Evolutionary conservation across 2,329 filamentous ascomycete genomes (phyloP).

Genomic region (Penicillium freii): DNA sequence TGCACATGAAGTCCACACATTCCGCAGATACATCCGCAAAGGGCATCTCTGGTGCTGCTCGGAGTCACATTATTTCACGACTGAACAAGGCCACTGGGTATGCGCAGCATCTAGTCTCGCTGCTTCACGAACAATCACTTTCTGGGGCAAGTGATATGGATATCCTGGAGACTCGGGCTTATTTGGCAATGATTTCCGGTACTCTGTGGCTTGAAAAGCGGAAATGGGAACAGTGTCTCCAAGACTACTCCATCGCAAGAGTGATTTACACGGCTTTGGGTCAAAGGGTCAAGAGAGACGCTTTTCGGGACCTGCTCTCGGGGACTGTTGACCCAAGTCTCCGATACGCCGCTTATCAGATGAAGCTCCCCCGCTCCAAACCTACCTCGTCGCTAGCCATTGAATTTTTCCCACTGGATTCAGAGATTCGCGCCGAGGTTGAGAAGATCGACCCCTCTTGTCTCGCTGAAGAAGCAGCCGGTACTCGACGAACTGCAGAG

Average conservation of each 20-base stretch:
- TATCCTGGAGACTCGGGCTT: constrained; percentile 81
- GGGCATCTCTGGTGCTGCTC: constrained; percentile 73
- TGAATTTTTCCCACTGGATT: constrained; percentile 68
- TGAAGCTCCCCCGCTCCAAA: constrained; percentile 80
- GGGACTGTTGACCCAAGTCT: constrained; percentile 90
- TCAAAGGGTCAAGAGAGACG: constrained; percentile 63
- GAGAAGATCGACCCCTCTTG: constrained; percentile 68
- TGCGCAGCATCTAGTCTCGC: constrained; percentile 65
- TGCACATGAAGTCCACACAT: constrained; percentile 86
- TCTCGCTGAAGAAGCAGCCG: constrained; percentile 58
- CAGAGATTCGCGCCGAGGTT: constrained; percentile 63
- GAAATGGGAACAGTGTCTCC: constrained; percentile 76
- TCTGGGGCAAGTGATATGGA: constrained; percentile 68
- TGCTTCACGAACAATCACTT: constrained; percentile 62
- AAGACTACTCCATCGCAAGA: constrained; percentile 70
- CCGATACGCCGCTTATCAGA: constrained; percentile 89
- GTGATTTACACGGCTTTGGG: constrained; percentile 79
- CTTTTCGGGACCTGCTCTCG: constrained; percentile 80
- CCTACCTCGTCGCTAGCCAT: constrained; percentile 76
- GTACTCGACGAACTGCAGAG: constrained; percentile 48
- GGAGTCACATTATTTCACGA: constrained; percentile 85
- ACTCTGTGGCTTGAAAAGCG: constrained; percentile 83
- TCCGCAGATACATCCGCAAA: constrained; percentile 69
- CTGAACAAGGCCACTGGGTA: constrained; percentile 73
- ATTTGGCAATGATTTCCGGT: constrained; percentile 72